phyloP scores from a whole-genome alignment of 805 yeast genomes.

The Torulaspora delbrueckii region DNA sequence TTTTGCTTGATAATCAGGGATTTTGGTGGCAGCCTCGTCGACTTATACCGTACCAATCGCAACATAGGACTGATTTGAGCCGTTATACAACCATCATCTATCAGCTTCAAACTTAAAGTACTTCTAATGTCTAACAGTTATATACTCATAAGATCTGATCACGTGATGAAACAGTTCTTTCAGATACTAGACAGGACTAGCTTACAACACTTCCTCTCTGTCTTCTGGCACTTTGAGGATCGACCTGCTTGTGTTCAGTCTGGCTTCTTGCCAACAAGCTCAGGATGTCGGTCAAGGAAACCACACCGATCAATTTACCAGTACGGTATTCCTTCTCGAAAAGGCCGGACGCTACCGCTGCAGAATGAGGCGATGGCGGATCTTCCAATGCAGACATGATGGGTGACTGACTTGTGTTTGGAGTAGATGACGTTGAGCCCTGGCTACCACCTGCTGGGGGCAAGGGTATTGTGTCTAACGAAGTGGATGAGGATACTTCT shows the following conservation, averaged over 20 bases:
- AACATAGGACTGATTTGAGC: neutral
- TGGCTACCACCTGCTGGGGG: slow-evolving; percentile 26
- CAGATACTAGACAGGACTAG: neutral
- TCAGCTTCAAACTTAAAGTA: neutral
- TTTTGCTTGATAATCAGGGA: slow-evolving; percentile 23
- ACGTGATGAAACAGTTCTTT: neutral
- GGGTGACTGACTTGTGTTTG: slow-evolving; percentile 20
- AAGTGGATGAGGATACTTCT: slow-evolving; percentile 22
- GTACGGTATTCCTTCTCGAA: slow-evolving; percentile 50
- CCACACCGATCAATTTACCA: slow-evolving; percentile 85
- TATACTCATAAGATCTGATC: neutral
- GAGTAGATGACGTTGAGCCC: neutral
- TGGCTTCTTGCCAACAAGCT: slow-evolving; percentile 64
- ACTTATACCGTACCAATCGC: slow-evolving; percentile 2
- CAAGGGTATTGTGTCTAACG: slow-evolving; percentile 15
- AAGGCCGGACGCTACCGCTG: slow-evolving; percentile 24
- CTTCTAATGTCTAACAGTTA: neutral
- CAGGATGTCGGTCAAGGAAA: slow-evolving; percentile 84
- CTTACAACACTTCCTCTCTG: slow-evolving; percentile 60
- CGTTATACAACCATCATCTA: neutral
- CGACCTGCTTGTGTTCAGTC: slow-evolving; percentile 64
- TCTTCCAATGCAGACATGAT: slow-evolving; percentile 26
- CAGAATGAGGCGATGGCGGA: slow-evolving; percentile 18
- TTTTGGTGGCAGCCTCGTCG: slow-evolving; percentile 18
- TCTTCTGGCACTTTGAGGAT: slow-evolving; percentile 83